Conservation (phyloP, 345 rosid genomes). For the Crucihimalaya himalaica region DNA sequence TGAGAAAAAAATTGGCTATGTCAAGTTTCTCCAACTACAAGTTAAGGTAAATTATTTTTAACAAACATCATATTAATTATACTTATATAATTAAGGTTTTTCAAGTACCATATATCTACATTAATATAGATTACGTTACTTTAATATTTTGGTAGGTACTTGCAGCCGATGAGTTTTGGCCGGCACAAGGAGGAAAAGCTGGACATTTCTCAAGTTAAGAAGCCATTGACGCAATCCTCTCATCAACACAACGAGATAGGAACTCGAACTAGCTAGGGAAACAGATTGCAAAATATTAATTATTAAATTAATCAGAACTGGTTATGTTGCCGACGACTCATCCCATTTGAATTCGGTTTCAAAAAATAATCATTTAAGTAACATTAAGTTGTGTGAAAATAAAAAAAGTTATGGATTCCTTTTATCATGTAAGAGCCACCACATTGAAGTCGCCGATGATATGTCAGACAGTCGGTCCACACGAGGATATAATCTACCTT, state of each 20-base stretch:
- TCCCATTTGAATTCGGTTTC: neutral
- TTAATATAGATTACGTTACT: neutral
- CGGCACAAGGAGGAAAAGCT: slow-evolving; percentile 56
- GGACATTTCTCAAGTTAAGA: slow-evolving; percentile 89
- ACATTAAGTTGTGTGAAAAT: slow-evolving; percentile 1
- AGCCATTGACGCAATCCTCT: slow-evolving; percentile 94
- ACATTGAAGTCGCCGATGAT: slow-evolving; percentile 10
- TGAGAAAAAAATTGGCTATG: slow-evolving; percentile 89
- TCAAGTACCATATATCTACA: neutral
- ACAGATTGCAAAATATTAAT: neutral
- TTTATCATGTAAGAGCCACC: neutral
- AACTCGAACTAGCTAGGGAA: neutral
- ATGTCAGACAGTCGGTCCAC: slow-evolving; percentile 20
- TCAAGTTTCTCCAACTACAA: slow-evolving; percentile 97
- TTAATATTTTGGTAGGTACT: neutral
- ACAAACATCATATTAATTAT: slow-evolving; percentile 6
- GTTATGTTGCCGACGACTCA: neutral
- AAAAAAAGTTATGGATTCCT: neutral
- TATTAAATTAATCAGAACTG: neutral
- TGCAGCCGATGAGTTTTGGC: slow-evolving; percentile 14
- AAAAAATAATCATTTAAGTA: neutral
- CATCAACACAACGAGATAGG: slow-evolving; percentile 63
- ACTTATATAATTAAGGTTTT: neutral
- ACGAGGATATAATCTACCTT: slow-evolving; percentile 28
- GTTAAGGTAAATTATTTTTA: slow-evolving; percentile 56